Base-by-base conservation (phyloP, 257 asterid genomes). In the Orobanche coerulescens region DNA sequence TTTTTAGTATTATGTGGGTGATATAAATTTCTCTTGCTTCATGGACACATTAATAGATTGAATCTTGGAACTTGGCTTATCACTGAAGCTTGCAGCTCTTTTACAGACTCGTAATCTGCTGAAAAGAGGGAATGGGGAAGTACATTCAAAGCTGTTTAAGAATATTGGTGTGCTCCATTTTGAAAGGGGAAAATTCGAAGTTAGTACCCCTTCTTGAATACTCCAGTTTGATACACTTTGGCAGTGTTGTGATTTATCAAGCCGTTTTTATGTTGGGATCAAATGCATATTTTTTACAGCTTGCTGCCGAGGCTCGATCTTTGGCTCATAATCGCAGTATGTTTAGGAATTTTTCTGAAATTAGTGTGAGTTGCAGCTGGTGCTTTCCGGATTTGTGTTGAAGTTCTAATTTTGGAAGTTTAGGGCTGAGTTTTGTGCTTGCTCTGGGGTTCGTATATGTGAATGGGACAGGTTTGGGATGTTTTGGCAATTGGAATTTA, bases 171-270 rank as follows among this genome's bases (percentile, higher is more conserved):
- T 75, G 58, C 88, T 93, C 70, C 95, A 89, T 71, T 80, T 86
- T 62, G 97, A 93, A 77, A 87, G 94, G 79, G 99, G 84, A 59
- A 97, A 89, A 44, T 79, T 93, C 66, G 96, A 93, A 96, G 98
- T 93, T 61, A 31, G 78, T 53, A 30, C 68, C 39, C 49, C 22
- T 48, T 63, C 72, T 71, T 68, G 34, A 14, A 43, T 47, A 39
- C 69, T n/a, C 67, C 52, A 57, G 68, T 31, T 43, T 56, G 51
- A 61, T 71, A 44, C 52, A 65, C 58, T n/a, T n/a, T n/a, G 50
- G 36, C 40, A 39, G 44, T 20, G 33, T 51, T 64, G 51, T 30
- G 52, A n/a, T n/a, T n/a, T n/a, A n/a, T n/a, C n/a, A n/a, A n/a
- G n/a, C n/a, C n/a, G n/a, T n/a, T n/a, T n/a, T n/a, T n/a, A n/a